Percentiles rank a stretch among this genome's conserved stretches.
Evolutionary conservation across 192 early-diverging fungal genomes (phyloP).

Genomic region (Globomyces pollinis-pini): DNA sequence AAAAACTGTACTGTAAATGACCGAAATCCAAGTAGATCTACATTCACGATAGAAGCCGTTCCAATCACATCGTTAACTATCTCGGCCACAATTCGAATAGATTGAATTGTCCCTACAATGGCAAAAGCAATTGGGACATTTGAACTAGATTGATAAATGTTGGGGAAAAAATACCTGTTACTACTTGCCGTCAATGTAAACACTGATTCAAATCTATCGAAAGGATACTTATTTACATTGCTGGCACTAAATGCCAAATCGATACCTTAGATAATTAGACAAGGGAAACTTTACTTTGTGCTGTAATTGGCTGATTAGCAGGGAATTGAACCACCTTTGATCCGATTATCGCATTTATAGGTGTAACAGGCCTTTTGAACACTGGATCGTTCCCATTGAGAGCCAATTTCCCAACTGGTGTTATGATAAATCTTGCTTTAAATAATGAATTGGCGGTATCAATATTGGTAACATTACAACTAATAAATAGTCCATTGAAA

Average conservation of each 20-base stretch:
- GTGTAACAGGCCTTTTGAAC: not conserved
- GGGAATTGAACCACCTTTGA: not conserved
- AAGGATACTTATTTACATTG: constrained; percentile 8
- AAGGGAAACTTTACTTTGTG: too few species aligned
- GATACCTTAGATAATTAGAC: too few species aligned
- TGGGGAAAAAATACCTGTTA: too few species aligned
- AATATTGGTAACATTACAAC: not conserved
- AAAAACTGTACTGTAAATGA: constrained; percentile 14
- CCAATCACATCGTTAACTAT: not conserved
- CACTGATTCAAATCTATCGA: not conserved
- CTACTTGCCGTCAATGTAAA: not conserved
- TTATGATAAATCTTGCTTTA: not conserved
- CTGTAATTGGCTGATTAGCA: not conserved
- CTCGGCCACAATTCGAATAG: not conserved
- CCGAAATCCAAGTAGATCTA: not conserved
- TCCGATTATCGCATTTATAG: not conserved
- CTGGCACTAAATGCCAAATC: not conserved
- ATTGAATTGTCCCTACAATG: constrained; percentile 4
- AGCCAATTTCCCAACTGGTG: not conserved
- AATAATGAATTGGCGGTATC: not conserved
- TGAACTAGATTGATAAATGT: not conserved
- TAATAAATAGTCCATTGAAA: not conserved
- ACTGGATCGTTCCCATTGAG: not conserved
- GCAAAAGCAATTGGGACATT: not conserved
- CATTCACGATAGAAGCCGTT: constrained; percentile 2